Percentiles rank a stretch among this genome's conserved stretches.
phyloP scores from a whole-genome alignment of 2,329 filamentous ascomycete species.

The Ciborinia camelliae region DNA sequence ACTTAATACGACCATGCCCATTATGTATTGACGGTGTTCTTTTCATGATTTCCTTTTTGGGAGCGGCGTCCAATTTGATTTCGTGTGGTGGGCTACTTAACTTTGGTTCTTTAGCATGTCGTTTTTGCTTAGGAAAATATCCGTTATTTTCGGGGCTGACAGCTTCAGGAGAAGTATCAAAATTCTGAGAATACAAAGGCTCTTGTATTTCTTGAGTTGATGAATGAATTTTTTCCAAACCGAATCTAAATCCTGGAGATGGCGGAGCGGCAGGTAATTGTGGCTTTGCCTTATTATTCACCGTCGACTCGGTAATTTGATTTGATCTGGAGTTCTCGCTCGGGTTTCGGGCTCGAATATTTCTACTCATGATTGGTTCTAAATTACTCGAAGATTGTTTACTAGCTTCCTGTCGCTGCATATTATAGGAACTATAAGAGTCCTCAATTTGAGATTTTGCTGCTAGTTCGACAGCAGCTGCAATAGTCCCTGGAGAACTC shows the following conservation, averaged over 20 bases:
- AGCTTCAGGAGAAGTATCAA: constrained; percentile 15
- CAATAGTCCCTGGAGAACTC: neutral
- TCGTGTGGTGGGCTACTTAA: neutral
- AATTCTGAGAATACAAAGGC: constrained; percentile 8
- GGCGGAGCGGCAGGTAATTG: neutral
- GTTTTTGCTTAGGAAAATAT: constrained; percentile 10
- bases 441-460: neutral
- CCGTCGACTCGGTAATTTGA: neutral
- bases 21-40: constrained; percentile 14
- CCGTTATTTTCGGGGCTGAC: neutral
- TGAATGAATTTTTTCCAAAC: neutral
- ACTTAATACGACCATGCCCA: neutral
- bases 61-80: neutral
- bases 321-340: neutral
- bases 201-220: neutral
- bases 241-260: constrained; percentile 17
- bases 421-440: neutral
- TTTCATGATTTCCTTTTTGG: neutral
- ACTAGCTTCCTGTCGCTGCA: neutral
- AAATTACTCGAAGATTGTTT: neutral
- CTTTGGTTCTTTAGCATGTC: neutral
- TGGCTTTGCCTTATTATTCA: constrained; percentile 1
- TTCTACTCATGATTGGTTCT: constrained; percentile 15
- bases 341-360: constrained; percentile 7
- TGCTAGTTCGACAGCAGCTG: neutral